Conservation (phyloP, 768 basidiomycete genomes). For the Hypsizygus marmoreus region DNA sequence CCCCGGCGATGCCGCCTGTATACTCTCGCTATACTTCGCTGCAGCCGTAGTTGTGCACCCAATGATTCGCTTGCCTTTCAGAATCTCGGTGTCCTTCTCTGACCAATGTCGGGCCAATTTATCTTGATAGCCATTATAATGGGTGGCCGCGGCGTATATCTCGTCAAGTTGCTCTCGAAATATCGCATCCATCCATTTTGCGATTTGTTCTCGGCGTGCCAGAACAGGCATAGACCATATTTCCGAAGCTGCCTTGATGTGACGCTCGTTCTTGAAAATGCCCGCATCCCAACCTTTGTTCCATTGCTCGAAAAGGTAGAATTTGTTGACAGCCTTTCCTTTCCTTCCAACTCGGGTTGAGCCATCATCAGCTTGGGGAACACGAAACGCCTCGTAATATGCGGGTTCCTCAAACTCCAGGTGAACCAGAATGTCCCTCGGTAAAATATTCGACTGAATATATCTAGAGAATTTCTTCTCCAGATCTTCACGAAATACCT, state of each 20-base stretch:
- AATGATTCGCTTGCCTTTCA: conserved; percentile 55
- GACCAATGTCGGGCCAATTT: conserved; percentile 36
- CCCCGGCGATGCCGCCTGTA: conserved; percentile 48
- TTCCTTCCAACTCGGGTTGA: background rate
- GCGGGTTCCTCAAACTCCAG: conserved; percentile 7
- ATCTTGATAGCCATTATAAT: conserved; percentile 43
- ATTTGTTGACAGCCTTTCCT: conserved; percentile 1
- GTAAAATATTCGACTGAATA: background rate
- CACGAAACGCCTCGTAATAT: conserved; percentile 5
- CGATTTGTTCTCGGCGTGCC: conserved; percentile 1
- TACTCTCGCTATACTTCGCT: conserved; percentile 54
- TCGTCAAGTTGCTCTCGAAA: conserved; percentile 6
- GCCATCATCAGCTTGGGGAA: conserved; percentile 8
- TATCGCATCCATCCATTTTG: conserved; percentile 2
- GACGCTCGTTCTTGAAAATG: background rate
- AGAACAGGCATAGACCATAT: conserved; percentile 9
- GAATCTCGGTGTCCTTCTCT: conserved; percentile 31
- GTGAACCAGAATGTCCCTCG: too few relatives aligned
- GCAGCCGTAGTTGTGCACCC: conserved; percentile 73
- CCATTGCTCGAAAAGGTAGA: conserved; percentile 8
- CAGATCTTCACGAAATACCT: background rate
- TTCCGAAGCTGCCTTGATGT: background rate
- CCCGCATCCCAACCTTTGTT: background rate
- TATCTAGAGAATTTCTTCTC: background rate
- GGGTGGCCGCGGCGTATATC: conserved; percentile 32